A percentile compares a stretch with the other conserved stretches of the same genome.
Conservation (phyloP, 345 rosid species). For the Melastoma malabathricum region DNA sequence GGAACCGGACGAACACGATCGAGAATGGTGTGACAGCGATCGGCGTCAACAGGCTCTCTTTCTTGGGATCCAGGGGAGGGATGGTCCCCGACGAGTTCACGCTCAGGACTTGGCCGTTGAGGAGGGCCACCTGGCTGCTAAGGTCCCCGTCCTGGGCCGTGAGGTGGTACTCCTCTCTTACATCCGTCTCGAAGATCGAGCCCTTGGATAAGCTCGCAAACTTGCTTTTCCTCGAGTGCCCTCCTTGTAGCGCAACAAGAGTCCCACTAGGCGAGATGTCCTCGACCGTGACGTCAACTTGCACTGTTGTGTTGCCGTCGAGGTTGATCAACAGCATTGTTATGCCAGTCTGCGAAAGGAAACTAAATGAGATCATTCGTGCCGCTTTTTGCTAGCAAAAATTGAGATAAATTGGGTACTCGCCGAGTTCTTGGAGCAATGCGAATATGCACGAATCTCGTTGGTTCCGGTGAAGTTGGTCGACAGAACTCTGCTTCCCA, state of each 20-base stretch:
- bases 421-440: conserved; percentile 71
- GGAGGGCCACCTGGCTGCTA: conserved; percentile 24
- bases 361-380: no score
- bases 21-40: conserved; percentile 29
- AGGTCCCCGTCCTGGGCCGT: conserved; percentile 28
- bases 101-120: conserved; percentile 25
- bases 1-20: conserved; percentile 24
- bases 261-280: no score
- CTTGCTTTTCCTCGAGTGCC: no score
- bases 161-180: conserved; percentile 35
- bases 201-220: no score
- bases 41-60: conserved; percentile 13
- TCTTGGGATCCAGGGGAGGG: conserved; percentile 25
- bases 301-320: no score
- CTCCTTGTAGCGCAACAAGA: no score
- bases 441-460: conserved; percentile 66
- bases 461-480: conserved; percentile 53
- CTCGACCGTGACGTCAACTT: no score
- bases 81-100: conserved; percentile 20
- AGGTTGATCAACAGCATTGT: no score
- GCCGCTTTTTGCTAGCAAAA: no score
- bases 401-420: conserved; percentile 8
- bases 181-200: not conserved
- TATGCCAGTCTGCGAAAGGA: no score
- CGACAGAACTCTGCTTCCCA: conserved; percentile 63